Evolutionary conservation across 768 basidiomycete genomes (phyloP).

Genomic region (Lepiota brunneoincarnata): DNA sequence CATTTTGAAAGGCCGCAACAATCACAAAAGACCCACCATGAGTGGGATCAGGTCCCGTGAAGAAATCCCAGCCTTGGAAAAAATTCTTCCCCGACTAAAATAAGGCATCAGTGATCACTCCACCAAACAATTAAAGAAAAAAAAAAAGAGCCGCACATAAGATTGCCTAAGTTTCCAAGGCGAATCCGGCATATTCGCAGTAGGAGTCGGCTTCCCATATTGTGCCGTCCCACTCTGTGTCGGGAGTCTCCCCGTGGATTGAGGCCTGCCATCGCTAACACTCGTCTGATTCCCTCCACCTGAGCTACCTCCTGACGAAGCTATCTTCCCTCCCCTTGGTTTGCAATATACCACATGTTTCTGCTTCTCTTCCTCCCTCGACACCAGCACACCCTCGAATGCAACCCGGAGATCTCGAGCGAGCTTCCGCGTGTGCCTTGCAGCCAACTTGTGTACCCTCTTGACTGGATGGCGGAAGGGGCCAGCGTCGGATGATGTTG

Average conservation of each 20-base stretch:
- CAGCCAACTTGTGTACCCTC: constrained; percentile 51
- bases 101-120: not conserved
- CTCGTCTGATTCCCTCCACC: constrained; percentile 5
- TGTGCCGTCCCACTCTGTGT: constrained; percentile 19
- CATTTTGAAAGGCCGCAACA: not conserved
- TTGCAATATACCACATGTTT: constrained; percentile 44
- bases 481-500: constrained; percentile 5
- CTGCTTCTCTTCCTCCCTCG: constrained; percentile 30
- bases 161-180: constrained; percentile 58
- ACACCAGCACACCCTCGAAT: constrained; percentile 50
- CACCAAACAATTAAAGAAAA: not conserved
- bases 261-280: constrained; percentile 9
- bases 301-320: not conserved
- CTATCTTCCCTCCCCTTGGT: constrained; percentile 23
- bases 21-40: constrained; percentile 41
- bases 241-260: constrained; percentile 15
- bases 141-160: constrained; percentile 42
- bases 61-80: constrained; percentile 84
- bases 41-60: constrained; percentile 69
- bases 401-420: constrained; percentile 70
- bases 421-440: constrained; percentile 56
- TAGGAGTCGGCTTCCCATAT: constrained; percentile 16
- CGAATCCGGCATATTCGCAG: constrained; percentile 33
- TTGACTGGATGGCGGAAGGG: constrained; percentile 41
- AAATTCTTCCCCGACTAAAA: constrained; percentile 64